Evolutionary conservation across 1,139 yeast species (phyloP).

Genomic region (Torulaspora pretoriensis): DNA sequence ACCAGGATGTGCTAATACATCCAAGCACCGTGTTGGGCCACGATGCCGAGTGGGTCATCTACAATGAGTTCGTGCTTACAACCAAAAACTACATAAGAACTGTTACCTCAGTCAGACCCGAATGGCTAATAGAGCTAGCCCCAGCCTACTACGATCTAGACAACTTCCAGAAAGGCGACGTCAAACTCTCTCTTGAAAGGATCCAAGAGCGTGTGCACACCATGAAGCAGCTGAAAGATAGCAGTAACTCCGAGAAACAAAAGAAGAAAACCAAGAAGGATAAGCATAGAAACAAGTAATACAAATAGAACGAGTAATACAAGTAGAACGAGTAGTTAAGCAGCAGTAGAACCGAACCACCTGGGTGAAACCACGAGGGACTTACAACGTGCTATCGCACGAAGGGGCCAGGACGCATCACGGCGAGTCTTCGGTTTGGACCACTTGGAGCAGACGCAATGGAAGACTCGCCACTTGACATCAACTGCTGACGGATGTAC

Average conservation of each 20-base stretch:
- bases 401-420: too few relatives aligned
- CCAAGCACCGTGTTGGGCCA: conserved; percentile 86
- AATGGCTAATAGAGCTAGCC: conserved; percentile 78
- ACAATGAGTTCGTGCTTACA: conserved; percentile 92
- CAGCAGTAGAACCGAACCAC: too few relatives aligned
- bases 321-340: too few relatives aligned
- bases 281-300: conserved; percentile 7
- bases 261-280: conserved; percentile 24
- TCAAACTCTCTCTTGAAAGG: conserved; percentile 71
- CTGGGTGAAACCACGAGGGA: too few relatives aligned
- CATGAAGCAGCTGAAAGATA: conserved; percentile 40
- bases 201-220: conserved; percentile 51
- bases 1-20: conserved; percentile 90
- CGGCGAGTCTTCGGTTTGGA: too few relatives aligned
- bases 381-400: too few relatives aligned
- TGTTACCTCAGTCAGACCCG: conserved; percentile 87
- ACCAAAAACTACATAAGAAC: conserved; percentile 91
- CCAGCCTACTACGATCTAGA: conserved; percentile 77
- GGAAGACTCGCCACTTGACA: too few relatives aligned
- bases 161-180: conserved; percentile 78
- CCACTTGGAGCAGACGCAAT: too few relatives aligned
- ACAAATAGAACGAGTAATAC: too few relatives aligned
- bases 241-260: conserved; percentile 29
- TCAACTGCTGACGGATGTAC: too few relatives aligned
- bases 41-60: conserved; percentile 88